Evolutionary conservation across 2,329 filamentous ascomycete genomes (phyloP).

Genomic region (Pyricularia grisea): DNA sequence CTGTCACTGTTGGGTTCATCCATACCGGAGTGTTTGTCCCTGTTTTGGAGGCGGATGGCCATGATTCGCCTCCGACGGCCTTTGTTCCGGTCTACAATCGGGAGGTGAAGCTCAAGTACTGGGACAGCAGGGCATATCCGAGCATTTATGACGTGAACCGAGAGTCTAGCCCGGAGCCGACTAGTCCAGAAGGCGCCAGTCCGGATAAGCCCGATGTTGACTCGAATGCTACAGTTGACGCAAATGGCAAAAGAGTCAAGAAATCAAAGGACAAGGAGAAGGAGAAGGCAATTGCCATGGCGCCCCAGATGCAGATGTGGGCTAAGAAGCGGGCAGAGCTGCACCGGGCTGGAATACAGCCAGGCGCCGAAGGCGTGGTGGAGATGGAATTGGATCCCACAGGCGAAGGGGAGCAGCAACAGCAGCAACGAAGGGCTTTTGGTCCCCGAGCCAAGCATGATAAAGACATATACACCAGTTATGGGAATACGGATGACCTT

Average conservation of each 20-base stretch:
- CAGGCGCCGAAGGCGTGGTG: neutral
- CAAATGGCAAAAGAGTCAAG: constrained; percentile 22
- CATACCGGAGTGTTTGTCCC: constrained; percentile 81
- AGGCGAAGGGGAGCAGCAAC: constrained; percentile 4
- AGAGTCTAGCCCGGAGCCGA: constrained; percentile 21
- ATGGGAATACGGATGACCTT: constrained; percentile 25
- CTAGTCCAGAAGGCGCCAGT: constrained; percentile 5
- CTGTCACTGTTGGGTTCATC: constrained; percentile 64
- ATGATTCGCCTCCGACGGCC: neutral
- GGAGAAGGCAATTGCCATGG: constrained; percentile 44
- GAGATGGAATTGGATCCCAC: constrained; percentile 17
- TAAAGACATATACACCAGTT: constrained; percentile 40
- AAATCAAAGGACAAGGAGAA: constrained; percentile 47
- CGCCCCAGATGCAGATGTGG: constrained; percentile 63
- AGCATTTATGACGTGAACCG: constrained; percentile 50
- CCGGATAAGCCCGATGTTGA: neutral
- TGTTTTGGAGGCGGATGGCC: constrained; percentile 16
- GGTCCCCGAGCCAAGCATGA: constrained; percentile 16
- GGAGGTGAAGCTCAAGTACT: constrained; percentile 3
- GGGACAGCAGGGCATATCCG: constrained; percentile 37
- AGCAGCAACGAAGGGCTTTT: constrained; percentile 1
- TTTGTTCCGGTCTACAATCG: constrained; percentile 3
- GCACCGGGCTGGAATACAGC: constrained; percentile 35
- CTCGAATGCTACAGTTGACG: neutral
- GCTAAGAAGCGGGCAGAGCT: constrained; percentile 60